Conservation (phyloP, 2,329 filamentous ascomycete species). For the Dothideomycetes sp. region DNA sequence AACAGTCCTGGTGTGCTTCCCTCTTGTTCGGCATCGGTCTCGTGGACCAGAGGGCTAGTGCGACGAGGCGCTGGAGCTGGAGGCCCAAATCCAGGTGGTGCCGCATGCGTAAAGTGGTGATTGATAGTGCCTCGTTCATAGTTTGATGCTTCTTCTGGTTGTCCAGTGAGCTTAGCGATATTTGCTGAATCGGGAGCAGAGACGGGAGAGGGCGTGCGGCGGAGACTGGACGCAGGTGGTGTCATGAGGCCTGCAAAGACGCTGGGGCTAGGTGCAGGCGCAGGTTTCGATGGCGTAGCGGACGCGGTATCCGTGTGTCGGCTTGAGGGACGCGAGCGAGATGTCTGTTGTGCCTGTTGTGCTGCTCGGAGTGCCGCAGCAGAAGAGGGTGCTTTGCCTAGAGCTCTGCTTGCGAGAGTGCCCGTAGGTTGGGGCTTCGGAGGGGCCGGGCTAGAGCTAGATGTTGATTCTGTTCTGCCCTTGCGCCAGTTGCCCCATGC, state of each 20-base stretch:
- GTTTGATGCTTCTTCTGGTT: background rate
- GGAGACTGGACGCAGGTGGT: slow-evolving; percentile 67
- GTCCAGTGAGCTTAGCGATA: too few relatives aligned
- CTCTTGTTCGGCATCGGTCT: too few relatives aligned
- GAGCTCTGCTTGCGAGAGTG: background rate
- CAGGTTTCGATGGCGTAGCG: slow-evolving; percentile 50
- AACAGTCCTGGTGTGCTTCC: background rate
- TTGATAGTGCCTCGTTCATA: background rate
- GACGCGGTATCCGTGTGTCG: background rate
- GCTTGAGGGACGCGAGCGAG: too few relatives aligned
- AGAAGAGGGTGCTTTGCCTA: background rate
- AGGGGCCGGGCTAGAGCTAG: background rate
- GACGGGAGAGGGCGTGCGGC: slow-evolving; percentile 44
- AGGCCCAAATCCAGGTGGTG: background rate
- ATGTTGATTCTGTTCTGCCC: slow-evolving; percentile 8
- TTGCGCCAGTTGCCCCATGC: slow-evolving; percentile 90
- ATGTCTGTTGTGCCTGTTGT: slow-evolving; percentile 18
- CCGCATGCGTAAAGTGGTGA: background rate
- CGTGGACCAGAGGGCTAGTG: background rate
- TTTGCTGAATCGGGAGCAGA: too few relatives aligned
- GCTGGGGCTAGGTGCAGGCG: slow-evolving; percentile 40
- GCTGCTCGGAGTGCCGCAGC: background rate
- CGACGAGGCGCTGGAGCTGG: too few relatives aligned
- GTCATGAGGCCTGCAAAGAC: slow-evolving; percentile 77
- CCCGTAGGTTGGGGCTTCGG: slow-evolving; percentile 4